Conservation (phyloP, 208 protist genomes). For the Acanthamoeba lenticulata region DNA sequence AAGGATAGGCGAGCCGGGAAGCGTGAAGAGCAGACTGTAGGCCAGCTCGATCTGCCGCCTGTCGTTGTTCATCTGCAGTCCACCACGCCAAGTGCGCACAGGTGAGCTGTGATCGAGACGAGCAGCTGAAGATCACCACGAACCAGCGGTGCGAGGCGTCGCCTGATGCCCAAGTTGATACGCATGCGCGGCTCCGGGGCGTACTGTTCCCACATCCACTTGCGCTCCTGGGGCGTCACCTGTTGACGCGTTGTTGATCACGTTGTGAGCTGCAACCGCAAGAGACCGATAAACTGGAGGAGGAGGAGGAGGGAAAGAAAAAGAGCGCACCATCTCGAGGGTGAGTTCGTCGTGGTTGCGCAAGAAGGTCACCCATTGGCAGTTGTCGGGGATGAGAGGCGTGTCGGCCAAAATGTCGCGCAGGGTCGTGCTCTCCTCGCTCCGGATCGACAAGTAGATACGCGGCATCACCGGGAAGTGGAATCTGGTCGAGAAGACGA, state of each 20-base stretch:
- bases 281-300: background rate
- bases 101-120: background rate
- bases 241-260: background rate
- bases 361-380: constrained; percentile 85
- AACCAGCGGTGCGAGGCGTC: constrained; percentile 80
- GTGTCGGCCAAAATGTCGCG: constrained; percentile 79
- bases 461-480: constrained; percentile 86
- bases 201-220: constrained; percentile 85
- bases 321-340: constrained; percentile 80
- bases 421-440: constrained; percentile 67
- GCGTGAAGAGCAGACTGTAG: constrained; percentile 79
- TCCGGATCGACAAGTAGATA: constrained; percentile 81
- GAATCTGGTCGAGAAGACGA: no score
- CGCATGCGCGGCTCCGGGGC: constrained; percentile 78
- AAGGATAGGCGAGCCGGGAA: constrained; percentile 83
- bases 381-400: constrained; percentile 78
- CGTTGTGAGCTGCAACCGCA: background rate
- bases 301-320: background rate
- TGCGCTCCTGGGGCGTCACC: constrained; percentile 81
- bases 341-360: constrained; percentile 86
- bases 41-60: constrained; percentile 80
- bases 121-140: background rate
- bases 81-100: background rate
- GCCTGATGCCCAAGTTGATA: constrained; percentile 84
- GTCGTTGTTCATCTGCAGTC: constrained; percentile 76